These are phyloP conservation scores for Petunia hybrid DNA, from an alignment of 305 asterid species.

Conservation along the genomic window DNA sequence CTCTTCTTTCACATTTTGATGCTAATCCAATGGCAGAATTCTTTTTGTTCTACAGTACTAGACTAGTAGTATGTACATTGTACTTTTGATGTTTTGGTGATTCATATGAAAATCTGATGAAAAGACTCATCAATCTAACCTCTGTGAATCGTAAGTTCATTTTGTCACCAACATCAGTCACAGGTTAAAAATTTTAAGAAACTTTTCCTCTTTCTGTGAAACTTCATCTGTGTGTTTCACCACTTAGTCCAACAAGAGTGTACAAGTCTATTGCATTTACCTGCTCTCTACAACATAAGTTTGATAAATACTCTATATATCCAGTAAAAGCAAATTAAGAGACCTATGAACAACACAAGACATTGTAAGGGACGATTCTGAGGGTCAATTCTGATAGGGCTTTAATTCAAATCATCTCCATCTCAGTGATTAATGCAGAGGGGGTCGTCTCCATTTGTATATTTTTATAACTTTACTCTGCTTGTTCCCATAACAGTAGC, in stretches of 20 bases:
- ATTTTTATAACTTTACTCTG: neutral
- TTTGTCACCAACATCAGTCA: neutral
- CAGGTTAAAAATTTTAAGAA: neutral
- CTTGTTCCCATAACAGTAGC: neutral
- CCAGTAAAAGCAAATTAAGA: neutral
- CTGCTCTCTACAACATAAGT: neutral
- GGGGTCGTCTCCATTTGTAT: neutral
- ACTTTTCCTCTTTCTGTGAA: neutral
- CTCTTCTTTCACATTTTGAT: constrained; percentile 1
- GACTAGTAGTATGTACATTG: constrained; percentile 17
- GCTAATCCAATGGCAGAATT: constrained; percentile 26
- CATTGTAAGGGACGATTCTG: neutral
- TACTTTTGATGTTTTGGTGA: constrained; percentile 18
- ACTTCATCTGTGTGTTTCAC: neutral
- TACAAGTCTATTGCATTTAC: neutral
- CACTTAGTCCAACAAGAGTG: neutral
- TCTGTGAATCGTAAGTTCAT: constrained; percentile 13
- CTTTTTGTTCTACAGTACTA: constrained; percentile 21
- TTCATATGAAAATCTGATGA: constrained; percentile 27
- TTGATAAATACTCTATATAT: neutral
- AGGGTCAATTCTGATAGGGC: neutral
- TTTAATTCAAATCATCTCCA: no score
- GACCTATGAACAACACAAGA: neutral
- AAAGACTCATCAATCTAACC: constrained; percentile 31
- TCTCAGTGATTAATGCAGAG: neutral